phyloP scores from a whole-genome alignment of 768 basidiomycete genomes.

The Dictyophora rubrovolvata region DNA sequence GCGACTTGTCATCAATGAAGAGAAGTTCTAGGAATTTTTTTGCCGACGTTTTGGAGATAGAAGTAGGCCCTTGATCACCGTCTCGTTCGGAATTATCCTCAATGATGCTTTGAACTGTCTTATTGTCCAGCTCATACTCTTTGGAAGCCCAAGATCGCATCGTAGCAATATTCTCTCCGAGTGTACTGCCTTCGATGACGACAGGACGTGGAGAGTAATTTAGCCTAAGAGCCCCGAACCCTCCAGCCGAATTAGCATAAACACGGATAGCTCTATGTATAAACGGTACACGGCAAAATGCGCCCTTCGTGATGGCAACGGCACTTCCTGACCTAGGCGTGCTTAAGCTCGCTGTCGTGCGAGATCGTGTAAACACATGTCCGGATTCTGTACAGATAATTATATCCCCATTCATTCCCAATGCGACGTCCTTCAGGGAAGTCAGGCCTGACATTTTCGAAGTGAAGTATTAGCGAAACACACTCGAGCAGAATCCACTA shows the following conservation, averaged over 20 bases:
- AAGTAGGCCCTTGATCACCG: background rate
- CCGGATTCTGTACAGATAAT: constrained; percentile 92
- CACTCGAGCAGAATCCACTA: background rate
- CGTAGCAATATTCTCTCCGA: constrained; percentile 22
- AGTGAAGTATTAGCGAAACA: background rate
- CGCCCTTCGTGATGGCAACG: constrained; percentile 23
- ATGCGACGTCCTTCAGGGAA: constrained; percentile 62
- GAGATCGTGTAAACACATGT: constrained; percentile 79
- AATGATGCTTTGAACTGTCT: constrained; percentile 13
- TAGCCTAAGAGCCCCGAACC: constrained; percentile 74
- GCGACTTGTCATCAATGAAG: background rate
- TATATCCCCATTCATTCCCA: constrained; percentile 79
- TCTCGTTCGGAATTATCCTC: constrained; percentile 15
- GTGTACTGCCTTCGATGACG: constrained; percentile 37
- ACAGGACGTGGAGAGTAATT: constrained; percentile 58
- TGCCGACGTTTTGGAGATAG: background rate
- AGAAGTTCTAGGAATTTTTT: background rate
- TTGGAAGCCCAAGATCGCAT: background rate
- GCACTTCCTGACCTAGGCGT: background rate
- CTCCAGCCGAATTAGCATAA: constrained; percentile 77
- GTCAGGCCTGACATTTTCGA: background rate
- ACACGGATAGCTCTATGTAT: constrained; percentile 83
- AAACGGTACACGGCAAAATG: constrained; percentile 70
- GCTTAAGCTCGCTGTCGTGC: constrained; percentile 22
- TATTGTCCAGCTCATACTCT: constrained; percentile 12